Base-by-base conservation (phyloP, 2,329 filamentous ascomycete species). In the Trichoderma semiorbis region DNA sequence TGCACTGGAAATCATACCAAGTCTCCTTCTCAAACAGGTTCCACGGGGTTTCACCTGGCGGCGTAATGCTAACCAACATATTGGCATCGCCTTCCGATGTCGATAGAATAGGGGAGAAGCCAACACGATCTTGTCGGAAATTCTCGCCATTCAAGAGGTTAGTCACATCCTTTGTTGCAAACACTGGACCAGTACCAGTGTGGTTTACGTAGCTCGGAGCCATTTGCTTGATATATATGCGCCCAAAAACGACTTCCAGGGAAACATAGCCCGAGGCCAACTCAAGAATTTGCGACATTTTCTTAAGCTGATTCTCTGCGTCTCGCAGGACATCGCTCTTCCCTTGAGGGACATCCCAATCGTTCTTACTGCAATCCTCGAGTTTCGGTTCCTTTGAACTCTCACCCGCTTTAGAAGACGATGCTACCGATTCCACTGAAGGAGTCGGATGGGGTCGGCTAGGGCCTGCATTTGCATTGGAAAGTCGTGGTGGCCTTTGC, bases 81-180 rank as follows among this genome's bases (percentile, higher is more conserved):
- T 78, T 74, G 8, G 73, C 75, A 69, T 81, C 80, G 18, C 74
- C 69, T 7, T 74, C 76, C 10, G 74, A 73, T 2, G 77, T 77
- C 3, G 80, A 76, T 8, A 81, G 74, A 16, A 76, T 75, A 5
- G 78, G 72, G 6, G 79, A 76, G 50, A 80, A 81, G 1, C 75
- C 75, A 1, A 78, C 61, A 1, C 64, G 58, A 4, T 69, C 69
- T 26, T 72, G 61, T 7, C 18, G 50, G 62, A 66, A 64, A 5
- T 73, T 69, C 1, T 64, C 14, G 5, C 36, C 50, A 24, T 75
- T 75, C 14, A 74, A 30, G 10, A 61, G 39, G 3, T 69, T 53
- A 12, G 75, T 30, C 8, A 76, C 69, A n/a, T 72, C 39, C 8
- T 34, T n/a, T n/a, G 50, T 28, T 11, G 50, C 50, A 71, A 75